A percentile compares a stretch with the other conserved stretches of the same genome.
Conservation (phyloP, 2,329 filamentous ascomycete genomes). For the Aciculosporium take region DNA sequence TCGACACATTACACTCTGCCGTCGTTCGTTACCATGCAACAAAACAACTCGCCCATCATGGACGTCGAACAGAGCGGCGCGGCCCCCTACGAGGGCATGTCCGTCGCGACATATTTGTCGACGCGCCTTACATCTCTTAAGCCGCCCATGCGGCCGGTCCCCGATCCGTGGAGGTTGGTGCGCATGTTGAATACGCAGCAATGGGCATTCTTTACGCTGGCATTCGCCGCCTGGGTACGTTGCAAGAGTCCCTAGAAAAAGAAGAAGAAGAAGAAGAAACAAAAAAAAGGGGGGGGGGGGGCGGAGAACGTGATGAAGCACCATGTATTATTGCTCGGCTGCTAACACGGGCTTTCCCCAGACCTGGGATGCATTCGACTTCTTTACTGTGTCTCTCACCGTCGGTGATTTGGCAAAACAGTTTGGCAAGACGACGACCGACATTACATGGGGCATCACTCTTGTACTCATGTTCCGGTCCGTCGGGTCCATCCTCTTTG, state of each 20-base stretch:
- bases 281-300: too few species aligned
- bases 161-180: slow-evolving; percentile 37
- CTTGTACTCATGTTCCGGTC: slow-evolving; percentile 48
- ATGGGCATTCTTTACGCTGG: slow-evolving; percentile 41
- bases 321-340: too few species aligned
- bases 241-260: slow-evolving; percentile 8
- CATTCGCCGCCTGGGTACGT: slow-evolving; percentile 42
- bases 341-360: slow-evolving; percentile 11
- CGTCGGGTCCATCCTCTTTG: slow-evolving; percentile 39
- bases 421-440: slow-evolving; percentile 39
- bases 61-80: slow-evolving; percentile 14
- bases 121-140: slow-evolving; percentile 42
- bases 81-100: slow-evolving; percentile 35
- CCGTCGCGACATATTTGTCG: slow-evolving; percentile 28
- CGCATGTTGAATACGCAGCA: slow-evolving; percentile 33
- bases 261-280: not conserved
- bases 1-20: too few species aligned
- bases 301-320: too few species aligned
- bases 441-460: slow-evolving; percentile 52
- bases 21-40: too few species aligned
- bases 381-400: slow-evolving; percentile 50
- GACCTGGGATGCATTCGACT: slow-evolving; percentile 53
- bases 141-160: slow-evolving; percentile 39
- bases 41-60: slow-evolving; percentile 8
- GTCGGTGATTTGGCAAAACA: slow-evolving; percentile 36